Percentiles rank a stretch among this genome's conserved stretches.
Conservation (phyloP, 306 rosid genomes). For the Acacia acuminata region DNA sequence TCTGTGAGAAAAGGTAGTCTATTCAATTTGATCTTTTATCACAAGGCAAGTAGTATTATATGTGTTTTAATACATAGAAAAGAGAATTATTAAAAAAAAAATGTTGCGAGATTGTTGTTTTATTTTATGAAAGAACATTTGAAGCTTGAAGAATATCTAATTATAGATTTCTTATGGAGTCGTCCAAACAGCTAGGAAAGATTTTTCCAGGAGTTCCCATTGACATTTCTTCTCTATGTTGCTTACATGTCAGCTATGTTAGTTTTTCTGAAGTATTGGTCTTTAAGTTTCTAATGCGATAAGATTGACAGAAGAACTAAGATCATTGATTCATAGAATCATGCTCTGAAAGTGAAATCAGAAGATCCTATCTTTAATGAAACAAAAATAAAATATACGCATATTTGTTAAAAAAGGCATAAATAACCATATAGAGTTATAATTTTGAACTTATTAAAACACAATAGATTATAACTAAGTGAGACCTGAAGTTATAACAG, state of each 20-base stretch:
- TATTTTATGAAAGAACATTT: constrained; percentile 26
- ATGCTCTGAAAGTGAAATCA: background rate
- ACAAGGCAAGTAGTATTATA: constrained; percentile 7
- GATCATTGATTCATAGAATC: background rate
- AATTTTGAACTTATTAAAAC: background rate
- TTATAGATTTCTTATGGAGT: constrained; percentile 5
- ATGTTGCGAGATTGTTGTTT: constrained; percentile 10
- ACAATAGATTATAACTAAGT: background rate
- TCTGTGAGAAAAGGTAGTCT: constrained; percentile 76
- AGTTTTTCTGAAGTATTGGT: constrained; percentile 3
- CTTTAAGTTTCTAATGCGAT: background rate
- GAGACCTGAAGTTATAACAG: background rate
- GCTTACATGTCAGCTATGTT: constrained; percentile 16
- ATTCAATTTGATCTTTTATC: constrained; percentile 28
- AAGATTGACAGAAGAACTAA: background rate
- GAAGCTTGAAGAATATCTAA: constrained; percentile 4
- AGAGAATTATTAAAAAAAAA: constrained; percentile 19
- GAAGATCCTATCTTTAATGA: background rate
- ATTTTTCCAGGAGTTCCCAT: background rate
- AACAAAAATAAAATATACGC: background rate
- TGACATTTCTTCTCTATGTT: background rate
- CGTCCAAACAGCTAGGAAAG: constrained; percentile 12
- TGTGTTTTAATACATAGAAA: constrained; percentile 12
- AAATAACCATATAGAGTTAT: background rate
- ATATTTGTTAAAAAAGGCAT: background rate